These are phyloP conservation scores for Sideroxylon spinosum DNA, from an alignment of 179 eudicot genomes.

Conservation along the genomic window DNA sequence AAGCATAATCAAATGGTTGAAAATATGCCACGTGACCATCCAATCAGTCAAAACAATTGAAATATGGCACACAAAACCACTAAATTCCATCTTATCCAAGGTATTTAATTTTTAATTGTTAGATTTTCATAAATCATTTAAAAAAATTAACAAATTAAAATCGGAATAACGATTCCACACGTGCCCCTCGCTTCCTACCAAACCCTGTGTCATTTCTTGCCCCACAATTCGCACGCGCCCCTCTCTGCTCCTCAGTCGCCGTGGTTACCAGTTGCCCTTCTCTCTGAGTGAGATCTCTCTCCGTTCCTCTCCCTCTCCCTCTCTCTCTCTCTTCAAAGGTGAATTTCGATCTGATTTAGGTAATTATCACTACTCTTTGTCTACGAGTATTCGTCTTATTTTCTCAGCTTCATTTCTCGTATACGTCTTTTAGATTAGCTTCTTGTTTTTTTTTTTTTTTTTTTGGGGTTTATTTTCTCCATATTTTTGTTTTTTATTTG, in stretches of 20 bases:
- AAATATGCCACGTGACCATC: too few species aligned
- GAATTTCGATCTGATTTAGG: conserved; percentile 9
- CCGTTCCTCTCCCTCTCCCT: not conserved
- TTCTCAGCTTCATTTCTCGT: not conserved
- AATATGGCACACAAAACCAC: too few species aligned
- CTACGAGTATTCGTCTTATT: not conserved
- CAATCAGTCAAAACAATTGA: too few species aligned
- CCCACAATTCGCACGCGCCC: not conserved
- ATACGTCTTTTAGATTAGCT: not conserved
- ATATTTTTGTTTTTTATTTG: too few species aligned
- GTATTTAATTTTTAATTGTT: too few species aligned
- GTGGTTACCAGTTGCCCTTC: not conserved
- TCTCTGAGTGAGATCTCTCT: not conserved
- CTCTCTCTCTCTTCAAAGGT: not conserved
- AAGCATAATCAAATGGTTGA: too few species aligned
- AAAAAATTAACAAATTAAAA: not conserved
- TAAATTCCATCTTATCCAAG: too few species aligned
- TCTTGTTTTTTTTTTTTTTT: not conserved
- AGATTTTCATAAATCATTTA: not conserved
- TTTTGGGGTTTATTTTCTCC: too few species aligned
- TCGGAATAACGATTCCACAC: not conserved
- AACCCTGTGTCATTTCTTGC: not conserved
- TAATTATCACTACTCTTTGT: not conserved
- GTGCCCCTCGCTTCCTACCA: not conserved
- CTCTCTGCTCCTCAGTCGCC: conserved; percentile 7